Base-by-base conservation (phyloP, 2,329 filamentous ascomycete species). In the Diplodia mutila region DNA sequence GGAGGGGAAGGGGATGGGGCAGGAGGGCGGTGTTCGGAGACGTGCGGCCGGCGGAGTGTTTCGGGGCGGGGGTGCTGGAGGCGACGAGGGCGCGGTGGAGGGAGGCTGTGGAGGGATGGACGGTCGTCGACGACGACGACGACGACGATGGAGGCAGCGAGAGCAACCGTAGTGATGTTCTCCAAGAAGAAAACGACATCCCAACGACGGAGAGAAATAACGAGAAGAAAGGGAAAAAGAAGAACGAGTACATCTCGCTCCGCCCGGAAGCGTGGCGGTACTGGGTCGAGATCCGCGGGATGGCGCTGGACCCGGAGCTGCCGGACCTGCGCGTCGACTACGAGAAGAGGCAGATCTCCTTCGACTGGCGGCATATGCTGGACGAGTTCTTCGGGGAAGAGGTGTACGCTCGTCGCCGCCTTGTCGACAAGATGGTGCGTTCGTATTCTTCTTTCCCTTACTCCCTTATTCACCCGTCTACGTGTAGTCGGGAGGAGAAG, bases 381-480 rank as follows among this genome's bases (percentile, higher is more conserved):
- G 59, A 71, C 3, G 70, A 72, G 16, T 78, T 78, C 57, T 78
- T 76, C 69, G 71, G 75, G 21, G 76, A 78, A 61, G 70, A 75
- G 29, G 39, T 39, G 39, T 61, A 61, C 27, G 57, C 57, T 4
- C 39, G 25, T 21, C 39, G 39, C 3, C 18, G 39, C 14, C 55
- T 61, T 18, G n/a, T n/a, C n/a, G 55, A n/a, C 23, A 37, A 48
- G 37, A 25, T 59, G 54, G 54, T 59, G 37, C 39, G 57, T 48
- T n/a, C n/a, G n/a, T n/a, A n/a, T n/a, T n/a, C 57, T 8, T 37
- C 8, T 54, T n/a, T 11, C n/a, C 16, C 54, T n/a, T 16, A 7
- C 29, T 32, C n/a, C 12, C 11, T n/a, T 12, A 1, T 27, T 23
- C 6, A 34, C 3, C n/a, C n/a, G 16, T 21, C n/a, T n/a, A 34